These are phyloP conservation scores for Fusarium armeniacum DNA, from an alignment of 2,329 filamentous ascomycete genomes.

Conservation along the genomic window DNA sequence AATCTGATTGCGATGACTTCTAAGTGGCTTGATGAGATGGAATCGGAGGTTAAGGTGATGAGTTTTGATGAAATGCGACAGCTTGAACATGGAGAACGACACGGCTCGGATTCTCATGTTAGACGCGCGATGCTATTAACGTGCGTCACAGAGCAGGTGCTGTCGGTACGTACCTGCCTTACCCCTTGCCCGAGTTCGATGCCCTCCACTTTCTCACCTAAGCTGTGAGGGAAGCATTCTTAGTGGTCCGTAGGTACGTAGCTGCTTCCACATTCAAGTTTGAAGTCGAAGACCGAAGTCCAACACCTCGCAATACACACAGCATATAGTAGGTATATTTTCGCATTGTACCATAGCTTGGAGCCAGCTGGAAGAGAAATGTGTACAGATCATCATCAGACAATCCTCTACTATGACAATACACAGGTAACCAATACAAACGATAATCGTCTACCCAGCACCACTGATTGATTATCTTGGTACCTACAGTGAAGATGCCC, in stretches of 20 bases:
- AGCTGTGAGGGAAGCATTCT: conserved; percentile 18
- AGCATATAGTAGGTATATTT: neutral
- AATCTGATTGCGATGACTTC: neutral
- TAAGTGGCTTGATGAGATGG: conserved; percentile 9
- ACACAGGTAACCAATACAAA: neutral
- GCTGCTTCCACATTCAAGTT: neutral
- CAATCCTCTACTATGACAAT: neutral
- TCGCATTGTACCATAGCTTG: neutral
- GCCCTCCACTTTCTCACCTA: conserved; percentile 1
- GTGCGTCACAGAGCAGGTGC: conserved; percentile 37
- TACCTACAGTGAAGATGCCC: neutral
- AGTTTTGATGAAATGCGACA: conserved; percentile 38
- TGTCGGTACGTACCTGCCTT: conserved; percentile 31
- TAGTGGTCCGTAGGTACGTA: neutral
- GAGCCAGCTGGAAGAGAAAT: neutral
- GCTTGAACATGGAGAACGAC: conserved; percentile 32
- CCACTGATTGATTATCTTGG: neutral
- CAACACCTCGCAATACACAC: no score
- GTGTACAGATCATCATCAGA: neutral
- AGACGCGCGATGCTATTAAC: conserved; percentile 38
- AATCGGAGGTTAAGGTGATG: conserved; percentile 12
- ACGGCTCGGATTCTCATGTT: conserved; percentile 10
- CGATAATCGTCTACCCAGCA: neutral
- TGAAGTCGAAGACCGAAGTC: no score
- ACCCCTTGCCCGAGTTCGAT: conserved; percentile 13